Conservation (phyloP, 2,329 filamentous ascomycete species). For the Coniochaeta prunicola region DNA sequence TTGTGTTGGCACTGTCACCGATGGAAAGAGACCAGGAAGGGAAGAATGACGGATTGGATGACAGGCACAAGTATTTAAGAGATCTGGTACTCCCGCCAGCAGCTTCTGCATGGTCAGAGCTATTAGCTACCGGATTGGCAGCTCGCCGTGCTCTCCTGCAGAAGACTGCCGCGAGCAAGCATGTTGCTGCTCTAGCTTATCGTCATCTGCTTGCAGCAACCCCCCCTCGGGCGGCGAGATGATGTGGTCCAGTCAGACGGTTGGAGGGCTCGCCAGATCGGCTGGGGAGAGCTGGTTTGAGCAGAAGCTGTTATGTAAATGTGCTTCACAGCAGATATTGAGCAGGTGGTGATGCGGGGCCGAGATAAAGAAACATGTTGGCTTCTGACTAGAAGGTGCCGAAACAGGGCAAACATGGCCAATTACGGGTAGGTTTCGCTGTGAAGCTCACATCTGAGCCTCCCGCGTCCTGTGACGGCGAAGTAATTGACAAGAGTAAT, state of each 20-base stretch:
- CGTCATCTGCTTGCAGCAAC: neutral
- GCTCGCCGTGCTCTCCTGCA: conserved; percentile 1
- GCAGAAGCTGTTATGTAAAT: conserved; percentile 3
- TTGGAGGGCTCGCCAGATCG: neutral
- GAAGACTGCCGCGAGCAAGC: neutral
- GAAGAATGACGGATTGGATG: neutral
- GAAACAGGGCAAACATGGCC: neutral
- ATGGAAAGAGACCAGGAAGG: neutral
- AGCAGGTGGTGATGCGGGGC: neutral
- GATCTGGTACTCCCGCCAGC: neutral
- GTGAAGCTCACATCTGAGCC: neutral
- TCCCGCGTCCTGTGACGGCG: neutral
- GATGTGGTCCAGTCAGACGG: neutral
- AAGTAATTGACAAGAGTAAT: conserved; percentile 3
- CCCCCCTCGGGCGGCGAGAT: neutral
- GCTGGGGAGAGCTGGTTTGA: neutral
- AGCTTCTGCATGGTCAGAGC: conserved; percentile 2
- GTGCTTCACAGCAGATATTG: neutral
- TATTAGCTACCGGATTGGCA: conserved; percentile 2
- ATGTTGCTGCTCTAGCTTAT: neutral
- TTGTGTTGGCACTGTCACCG: conserved; percentile 6
- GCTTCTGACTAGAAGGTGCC: neutral
- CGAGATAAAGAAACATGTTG: neutral
- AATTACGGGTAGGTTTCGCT: neutral
- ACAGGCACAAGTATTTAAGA: neutral